phyloP scores from a whole-genome alignment of 2,329 filamentous ascomycete species.

The Fusarium humuli region DNA sequence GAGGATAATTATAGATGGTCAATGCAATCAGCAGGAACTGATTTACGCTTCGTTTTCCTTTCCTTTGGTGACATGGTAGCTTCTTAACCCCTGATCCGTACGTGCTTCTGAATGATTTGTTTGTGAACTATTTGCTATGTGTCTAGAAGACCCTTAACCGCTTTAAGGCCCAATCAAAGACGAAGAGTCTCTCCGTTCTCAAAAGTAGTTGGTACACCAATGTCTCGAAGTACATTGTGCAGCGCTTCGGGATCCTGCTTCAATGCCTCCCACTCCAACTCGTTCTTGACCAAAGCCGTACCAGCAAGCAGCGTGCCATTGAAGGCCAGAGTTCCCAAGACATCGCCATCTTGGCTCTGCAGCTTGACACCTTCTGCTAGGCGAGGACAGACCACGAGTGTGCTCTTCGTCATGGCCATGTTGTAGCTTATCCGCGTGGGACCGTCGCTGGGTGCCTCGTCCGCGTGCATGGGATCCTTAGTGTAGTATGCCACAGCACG shows the following conservation, averaged over 20 bases:
- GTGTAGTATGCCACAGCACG: slow-evolving; percentile 50
- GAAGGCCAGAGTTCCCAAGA: slow-evolving; percentile 61
- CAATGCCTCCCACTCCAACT: slow-evolving; percentile 68
- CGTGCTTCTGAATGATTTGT: neutral
- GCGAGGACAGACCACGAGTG: slow-evolving; percentile 67
- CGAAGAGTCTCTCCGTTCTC: slow-evolving; percentile 6
- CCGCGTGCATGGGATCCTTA: neutral
- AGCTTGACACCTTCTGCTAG: slow-evolving; percentile 61
- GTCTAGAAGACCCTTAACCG: neutral
- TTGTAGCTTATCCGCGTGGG: slow-evolving; percentile 72
- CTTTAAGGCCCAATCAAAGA: neutral
- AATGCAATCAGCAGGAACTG: neutral
- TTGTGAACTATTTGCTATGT: neutral
- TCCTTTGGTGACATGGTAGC: neutral
- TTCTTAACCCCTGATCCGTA: neutral
- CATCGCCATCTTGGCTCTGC: slow-evolving; percentile 44
- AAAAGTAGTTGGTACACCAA: slow-evolving; percentile 48
- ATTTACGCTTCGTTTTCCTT: neutral
- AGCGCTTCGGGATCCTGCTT: slow-evolving; percentile 51
- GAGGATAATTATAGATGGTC: neutral
- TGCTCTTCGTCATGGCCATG: slow-evolving; percentile 66
- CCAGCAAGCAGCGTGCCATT: slow-evolving; percentile 74
- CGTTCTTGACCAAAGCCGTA: slow-evolving; percentile 71
- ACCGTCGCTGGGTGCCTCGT: slow-evolving; percentile 49
- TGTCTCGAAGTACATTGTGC: slow-evolving; percentile 40